Evolutionary conservation across 192 early-diverging fungal species (phyloP).

Genomic region (Neocallimastix lanati): DNA sequence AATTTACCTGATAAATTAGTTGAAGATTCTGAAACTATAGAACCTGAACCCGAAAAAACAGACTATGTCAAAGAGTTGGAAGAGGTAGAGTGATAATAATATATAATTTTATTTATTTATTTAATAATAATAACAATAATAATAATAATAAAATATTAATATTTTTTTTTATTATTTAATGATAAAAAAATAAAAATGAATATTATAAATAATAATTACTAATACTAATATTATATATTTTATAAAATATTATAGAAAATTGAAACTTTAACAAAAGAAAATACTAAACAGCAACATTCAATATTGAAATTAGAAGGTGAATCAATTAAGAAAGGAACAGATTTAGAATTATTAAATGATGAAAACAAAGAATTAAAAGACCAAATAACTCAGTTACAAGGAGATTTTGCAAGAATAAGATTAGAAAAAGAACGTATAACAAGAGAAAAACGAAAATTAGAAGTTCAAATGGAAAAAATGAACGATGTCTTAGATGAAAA

Average conservation of each 20-base stretch:
- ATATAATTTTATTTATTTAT: too few relatives aligned
- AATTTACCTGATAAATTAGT: not conserved
- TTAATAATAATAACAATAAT: too few relatives aligned
- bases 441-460: not conserved
- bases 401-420: not conserved
- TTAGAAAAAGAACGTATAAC: not conserved
- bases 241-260: not conserved
- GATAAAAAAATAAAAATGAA: too few relatives aligned
- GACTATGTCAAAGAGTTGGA: not conserved
- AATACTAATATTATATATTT: too few relatives aligned
- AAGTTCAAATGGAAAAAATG: not conserved
- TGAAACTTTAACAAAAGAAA: not conserved
- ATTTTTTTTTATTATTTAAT: too few relatives aligned
- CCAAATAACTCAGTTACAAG: not conserved
- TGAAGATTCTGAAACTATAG: not conserved
- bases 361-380: not conserved
- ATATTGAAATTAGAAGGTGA: not conserved
- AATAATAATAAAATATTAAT: too few relatives aligned
- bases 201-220: too few relatives aligned
- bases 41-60: not conserved
- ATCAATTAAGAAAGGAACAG: not conserved
- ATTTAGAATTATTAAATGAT: not conserved
- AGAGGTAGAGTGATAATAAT: too few relatives aligned
- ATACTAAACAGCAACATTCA: not conserved
- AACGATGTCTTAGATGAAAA: not conserved